phyloP scores from a whole-genome alignment of 2,329 filamentous ascomycete species.

The Aspergillus melleus region DNA sequence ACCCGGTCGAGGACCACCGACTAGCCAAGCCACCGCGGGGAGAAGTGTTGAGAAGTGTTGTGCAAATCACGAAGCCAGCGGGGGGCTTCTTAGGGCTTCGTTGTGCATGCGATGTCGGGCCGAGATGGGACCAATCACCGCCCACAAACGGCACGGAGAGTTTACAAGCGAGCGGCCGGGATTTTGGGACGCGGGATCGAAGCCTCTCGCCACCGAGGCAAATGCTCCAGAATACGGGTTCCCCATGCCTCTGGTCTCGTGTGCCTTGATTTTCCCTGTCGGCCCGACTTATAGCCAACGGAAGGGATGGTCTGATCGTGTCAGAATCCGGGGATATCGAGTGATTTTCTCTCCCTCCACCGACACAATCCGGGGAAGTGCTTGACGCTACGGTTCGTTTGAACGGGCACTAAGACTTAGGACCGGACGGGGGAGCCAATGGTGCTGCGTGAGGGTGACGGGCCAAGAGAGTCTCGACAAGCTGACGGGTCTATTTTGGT shows the following conservation, averaged over 20 bases:
- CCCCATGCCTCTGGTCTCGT: not conserved
- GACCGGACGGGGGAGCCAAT: not conserved
- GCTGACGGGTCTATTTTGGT: not conserved
- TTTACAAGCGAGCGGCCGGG: not conserved
- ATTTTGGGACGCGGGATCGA: not conserved
- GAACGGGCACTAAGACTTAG: not conserved
- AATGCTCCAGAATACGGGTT: no score
- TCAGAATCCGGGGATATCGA: not conserved
- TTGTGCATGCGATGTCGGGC: not conserved
- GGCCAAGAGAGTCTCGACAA: not conserved
- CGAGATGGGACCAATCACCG: conserved; percentile 5
- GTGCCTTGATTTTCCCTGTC: not conserved
- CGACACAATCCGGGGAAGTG: not conserved
- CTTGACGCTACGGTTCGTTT: not conserved
- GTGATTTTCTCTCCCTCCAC: not conserved
- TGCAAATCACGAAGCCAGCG: no score
- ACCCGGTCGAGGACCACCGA: not conserved
- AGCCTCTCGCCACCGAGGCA: not conserved
- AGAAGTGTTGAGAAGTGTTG: not conserved
- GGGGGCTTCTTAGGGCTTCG: not conserved
- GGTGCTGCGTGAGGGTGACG: not conserved
- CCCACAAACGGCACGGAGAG: not conserved
- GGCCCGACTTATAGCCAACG: conserved; percentile 4
- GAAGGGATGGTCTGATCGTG: not conserved
- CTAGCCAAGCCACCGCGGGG: not conserved